These are phyloP conservation scores for Trypanosoma conorhini DNA, from an alignment of 208 protist genomes.

Conservation along the genomic window DNA sequence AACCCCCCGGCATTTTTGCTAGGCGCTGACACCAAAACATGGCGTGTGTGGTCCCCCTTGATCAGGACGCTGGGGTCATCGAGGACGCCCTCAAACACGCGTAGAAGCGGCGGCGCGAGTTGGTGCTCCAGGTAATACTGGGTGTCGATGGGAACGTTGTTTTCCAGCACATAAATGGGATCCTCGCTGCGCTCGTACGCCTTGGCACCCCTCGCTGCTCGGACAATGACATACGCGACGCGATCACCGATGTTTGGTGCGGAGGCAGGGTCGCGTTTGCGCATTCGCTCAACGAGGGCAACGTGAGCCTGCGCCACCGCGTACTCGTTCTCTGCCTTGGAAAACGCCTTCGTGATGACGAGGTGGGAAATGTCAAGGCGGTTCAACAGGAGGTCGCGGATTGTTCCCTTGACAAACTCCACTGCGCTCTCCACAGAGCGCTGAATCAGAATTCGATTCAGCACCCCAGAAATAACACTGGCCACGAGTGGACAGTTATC, in stretches of 20 bases:
- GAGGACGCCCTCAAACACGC: conserved; percentile 97
- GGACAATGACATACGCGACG: conserved; percentile 85
- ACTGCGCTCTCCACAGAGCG: conserved; percentile 87
- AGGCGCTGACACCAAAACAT: conserved; percentile 93
- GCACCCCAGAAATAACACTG: conserved; percentile 79
- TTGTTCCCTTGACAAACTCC: conserved; percentile 90
- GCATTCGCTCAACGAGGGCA: conserved; percentile 85
- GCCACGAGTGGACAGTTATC: conserved; percentile 98
- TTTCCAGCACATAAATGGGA: conserved; percentile 97
- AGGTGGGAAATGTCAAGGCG: conserved; percentile 85
- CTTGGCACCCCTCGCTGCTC: conserved; percentile 84
- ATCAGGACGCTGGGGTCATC: conserved; percentile 87
- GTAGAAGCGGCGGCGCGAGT: conserved; percentile 74
- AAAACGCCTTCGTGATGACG: conserved; percentile 89
- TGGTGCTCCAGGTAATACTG: conserved; percentile 93
- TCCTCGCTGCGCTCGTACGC: conserved; percentile 99
- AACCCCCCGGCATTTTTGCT: conserved; percentile 94
- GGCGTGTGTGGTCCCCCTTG: conserved; percentile 97
- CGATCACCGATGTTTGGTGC: conserved; percentile 85
- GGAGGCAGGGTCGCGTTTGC: conserved; percentile 78
- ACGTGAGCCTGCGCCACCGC: conserved; percentile 79
- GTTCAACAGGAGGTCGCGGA: conserved; percentile 86
- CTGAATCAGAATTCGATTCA: conserved; percentile 87
- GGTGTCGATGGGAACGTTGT: conserved; percentile 89
- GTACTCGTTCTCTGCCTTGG: conserved; percentile 97